These are phyloP conservation scores for Backusella mclennaniae DNA, from an alignment of 192 early-diverging fungal genomes.

Conservation along the genomic window DNA sequence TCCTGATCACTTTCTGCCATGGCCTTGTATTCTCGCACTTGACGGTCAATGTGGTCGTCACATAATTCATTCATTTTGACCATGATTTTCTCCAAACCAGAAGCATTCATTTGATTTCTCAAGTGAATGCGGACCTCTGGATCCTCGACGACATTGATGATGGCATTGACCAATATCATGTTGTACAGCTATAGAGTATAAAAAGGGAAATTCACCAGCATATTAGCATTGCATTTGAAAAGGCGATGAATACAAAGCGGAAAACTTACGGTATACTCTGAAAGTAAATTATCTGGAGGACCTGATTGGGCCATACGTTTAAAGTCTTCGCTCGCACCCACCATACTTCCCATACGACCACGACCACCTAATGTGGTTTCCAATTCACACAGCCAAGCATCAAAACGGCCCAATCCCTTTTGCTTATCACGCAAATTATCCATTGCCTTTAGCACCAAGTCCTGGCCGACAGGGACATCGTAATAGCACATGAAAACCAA, in stretches of 20 bases:
- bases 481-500: slow-evolving; percentile 76
- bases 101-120: slow-evolving; percentile 69
- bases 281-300: slow-evolving; percentile 67
- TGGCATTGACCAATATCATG: slow-evolving; percentile 75
- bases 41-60: slow-evolving; percentile 43
- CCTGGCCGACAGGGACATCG: slow-evolving; percentile 71
- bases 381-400: slow-evolving; percentile 72
- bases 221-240: neutral
- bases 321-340: slow-evolving; percentile 72
- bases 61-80: slow-evolving; percentile 51
- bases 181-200: slow-evolving; percentile 54
- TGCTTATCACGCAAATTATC: slow-evolving; percentile 70
- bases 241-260: neutral
- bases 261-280: slow-evolving; percentile 61
- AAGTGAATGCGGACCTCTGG: slow-evolving; percentile 72
- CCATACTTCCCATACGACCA: slow-evolving; percentile 75
- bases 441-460: slow-evolving; percentile 74
- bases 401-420: slow-evolving; percentile 63
- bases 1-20: slow-evolving; percentile 47
- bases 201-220: neutral
- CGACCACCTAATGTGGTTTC: slow-evolving; percentile 73
- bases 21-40: slow-evolving; percentile 27
- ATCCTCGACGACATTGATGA: slow-evolving; percentile 73
- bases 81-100: slow-evolving; percentile 65
- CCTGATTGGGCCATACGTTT: slow-evolving; percentile 53